Percentiles rank a stretch among this genome's conserved stretches.
These are phyloP conservation scores for Phytomonas sp. DNA, from an alignment of 208 protist genomes.

Conservation along the genomic window DNA sequence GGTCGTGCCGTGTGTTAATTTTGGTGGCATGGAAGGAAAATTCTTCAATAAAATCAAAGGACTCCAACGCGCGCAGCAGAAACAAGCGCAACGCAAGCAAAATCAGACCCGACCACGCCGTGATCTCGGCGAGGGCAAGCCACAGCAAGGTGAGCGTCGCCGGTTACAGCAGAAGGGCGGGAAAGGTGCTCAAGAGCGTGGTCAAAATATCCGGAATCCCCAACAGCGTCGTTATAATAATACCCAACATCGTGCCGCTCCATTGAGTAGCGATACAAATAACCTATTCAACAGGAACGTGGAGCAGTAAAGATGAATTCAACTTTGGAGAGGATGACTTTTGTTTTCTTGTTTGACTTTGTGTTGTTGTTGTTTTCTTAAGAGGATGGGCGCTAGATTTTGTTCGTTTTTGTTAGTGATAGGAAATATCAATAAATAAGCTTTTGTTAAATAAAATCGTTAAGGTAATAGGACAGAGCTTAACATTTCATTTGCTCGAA, in stretches of 20 bases:
- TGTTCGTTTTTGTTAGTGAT: not conserved
- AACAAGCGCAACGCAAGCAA: conserved; percentile 35
- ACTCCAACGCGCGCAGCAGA: conserved; percentile 41
- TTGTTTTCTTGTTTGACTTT: not conserved
- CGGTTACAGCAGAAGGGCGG: conserved; percentile 17
- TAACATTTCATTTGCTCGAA: not conserved
- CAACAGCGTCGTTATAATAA: conserved; percentile 1
- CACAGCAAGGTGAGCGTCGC: conserved; percentile 26
- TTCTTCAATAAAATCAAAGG: conserved; percentile 64
- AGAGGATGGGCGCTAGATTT: not conserved
- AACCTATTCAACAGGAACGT: conserved; percentile 42
- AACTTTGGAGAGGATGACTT: not conserved
- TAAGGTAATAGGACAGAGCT: not conserved
- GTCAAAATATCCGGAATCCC: conserved; percentile 7
- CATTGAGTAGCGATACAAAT: not conserved
- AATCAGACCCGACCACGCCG: conserved; percentile 23
- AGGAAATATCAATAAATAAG: not conserved
- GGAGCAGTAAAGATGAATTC: not conserved
- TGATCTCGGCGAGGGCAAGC: conserved; percentile 18
- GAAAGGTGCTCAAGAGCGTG: not conserved
- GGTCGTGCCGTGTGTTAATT: conserved; percentile 68
- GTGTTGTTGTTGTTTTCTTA: not conserved
- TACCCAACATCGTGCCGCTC: not conserved
- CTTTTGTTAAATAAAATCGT: not conserved
- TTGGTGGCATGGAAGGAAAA: conserved; percentile 64